These are phyloP conservation scores for Artemisia annua DNA, from an alignment of 129 eudicot species.

Conservation along the genomic window DNA sequence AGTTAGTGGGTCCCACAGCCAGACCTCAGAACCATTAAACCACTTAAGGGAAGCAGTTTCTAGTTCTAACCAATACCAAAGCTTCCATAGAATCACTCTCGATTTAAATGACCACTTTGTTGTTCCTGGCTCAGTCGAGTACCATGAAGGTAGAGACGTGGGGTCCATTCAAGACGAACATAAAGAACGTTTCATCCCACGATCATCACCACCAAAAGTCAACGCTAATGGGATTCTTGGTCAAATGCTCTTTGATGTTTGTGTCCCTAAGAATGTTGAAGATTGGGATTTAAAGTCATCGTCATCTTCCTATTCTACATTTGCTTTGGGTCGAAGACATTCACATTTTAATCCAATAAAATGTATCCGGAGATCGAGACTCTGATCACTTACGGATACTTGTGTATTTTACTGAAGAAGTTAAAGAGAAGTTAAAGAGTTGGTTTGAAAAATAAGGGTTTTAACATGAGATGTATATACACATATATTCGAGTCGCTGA, in stretches of 20 bases:
- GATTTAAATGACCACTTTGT: conserved; percentile 61
- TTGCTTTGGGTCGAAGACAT: conserved; percentile 41
- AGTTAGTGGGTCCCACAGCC: conserved; percentile 44
- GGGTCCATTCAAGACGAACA: conserved; percentile 71
- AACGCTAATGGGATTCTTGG: conserved; percentile 81
- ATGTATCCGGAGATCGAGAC: conserved; percentile 79
- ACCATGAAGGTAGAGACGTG: conserved; percentile 71
- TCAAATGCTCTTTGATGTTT: conserved; percentile 74
- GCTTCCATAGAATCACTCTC: conserved; percentile 54
- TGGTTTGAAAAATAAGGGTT: conserved; percentile 31
- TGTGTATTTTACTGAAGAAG: conserved; percentile 4
- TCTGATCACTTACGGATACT: conserved; percentile 21
- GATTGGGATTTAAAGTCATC: conserved; percentile 76
- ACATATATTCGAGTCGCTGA: conserved; percentile 11
- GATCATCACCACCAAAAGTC: conserved; percentile 63
- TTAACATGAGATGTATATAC: conserved; percentile 37
- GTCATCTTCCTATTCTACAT: conserved; percentile 27
- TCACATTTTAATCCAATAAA: conserved; percentile 77
- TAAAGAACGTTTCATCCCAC: conserved; percentile 54
- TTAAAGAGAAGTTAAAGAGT: conserved; percentile 15
- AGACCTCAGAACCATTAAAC: conserved; percentile 49
- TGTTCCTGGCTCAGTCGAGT: conserved; percentile 59
- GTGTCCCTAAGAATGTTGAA: conserved; percentile 83
- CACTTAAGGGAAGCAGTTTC: conserved; percentile 63
- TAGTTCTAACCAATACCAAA: conserved; percentile 57